Conservation (phyloP, 257 asterid genomes). For the Ehretia macrophylla region DNA sequence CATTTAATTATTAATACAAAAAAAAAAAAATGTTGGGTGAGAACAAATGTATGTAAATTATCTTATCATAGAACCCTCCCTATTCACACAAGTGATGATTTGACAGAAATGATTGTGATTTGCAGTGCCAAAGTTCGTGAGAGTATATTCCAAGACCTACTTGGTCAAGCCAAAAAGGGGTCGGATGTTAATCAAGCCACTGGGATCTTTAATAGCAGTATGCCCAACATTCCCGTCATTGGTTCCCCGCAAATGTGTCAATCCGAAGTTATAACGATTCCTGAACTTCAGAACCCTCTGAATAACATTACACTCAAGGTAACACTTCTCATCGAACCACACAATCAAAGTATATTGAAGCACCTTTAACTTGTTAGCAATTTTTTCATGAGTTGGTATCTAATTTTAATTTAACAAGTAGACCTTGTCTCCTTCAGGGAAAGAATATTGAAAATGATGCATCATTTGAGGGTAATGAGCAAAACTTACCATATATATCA, state of each 20-base stretch:
- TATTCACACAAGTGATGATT: too few relatives aligned
- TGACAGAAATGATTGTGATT: too few relatives aligned
- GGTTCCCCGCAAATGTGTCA: constrained; percentile 11
- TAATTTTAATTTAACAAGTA: neutral
- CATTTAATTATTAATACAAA: too few relatives aligned
- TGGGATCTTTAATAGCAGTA: neutral
- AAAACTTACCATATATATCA: neutral
- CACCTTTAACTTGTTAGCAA: too few relatives aligned
- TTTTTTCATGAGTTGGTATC: neutral
- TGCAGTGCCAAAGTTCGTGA: constrained; percentile 26
- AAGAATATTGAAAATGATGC: neutral
- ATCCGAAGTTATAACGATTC: constrained; percentile 1
- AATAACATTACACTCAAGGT: constrained; percentile 22
- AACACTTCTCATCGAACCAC: neutral
- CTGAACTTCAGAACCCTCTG: constrained; percentile 5
- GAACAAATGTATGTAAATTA: too few relatives aligned
- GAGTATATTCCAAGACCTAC: constrained; percentile 18
- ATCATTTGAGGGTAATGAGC: neutral
- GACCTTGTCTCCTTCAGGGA: neutral
- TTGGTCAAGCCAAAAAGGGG: constrained; percentile 18
- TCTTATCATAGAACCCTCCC: too few relatives aligned
- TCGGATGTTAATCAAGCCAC: constrained; percentile 6
- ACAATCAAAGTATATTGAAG: too few relatives aligned
- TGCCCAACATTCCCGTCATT: constrained; percentile 9
- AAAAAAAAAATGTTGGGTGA: too few relatives aligned